A percentile compares a stretch with the other conserved stretches of the same genome.
phyloP scores from a whole-genome alignment of 257 asterid species.

The Solanum piurae region DNA sequence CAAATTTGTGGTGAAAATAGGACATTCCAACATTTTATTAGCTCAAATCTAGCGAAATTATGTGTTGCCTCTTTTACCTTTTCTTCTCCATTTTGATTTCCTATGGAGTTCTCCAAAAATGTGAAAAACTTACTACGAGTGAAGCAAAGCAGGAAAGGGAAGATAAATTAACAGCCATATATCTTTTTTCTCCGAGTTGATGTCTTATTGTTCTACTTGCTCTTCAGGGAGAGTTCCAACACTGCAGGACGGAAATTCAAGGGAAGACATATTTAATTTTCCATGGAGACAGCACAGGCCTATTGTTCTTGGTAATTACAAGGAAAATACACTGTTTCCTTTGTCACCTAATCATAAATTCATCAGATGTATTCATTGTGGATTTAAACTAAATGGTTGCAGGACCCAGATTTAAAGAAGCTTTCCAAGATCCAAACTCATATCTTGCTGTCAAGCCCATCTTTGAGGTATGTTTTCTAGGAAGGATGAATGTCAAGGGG shows the following conservation, averaged over 20 bases:
- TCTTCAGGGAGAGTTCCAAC: constrained; percentile 88
- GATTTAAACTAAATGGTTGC: constrained; percentile 10
- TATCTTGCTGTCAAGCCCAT: constrained; percentile 79
- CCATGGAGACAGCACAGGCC: constrained; percentile 88
- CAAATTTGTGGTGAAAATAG: neutral
- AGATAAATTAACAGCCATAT: neutral
- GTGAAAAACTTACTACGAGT: neutral
- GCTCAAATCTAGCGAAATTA: neutral
- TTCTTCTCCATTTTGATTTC: neutral
- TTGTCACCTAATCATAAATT: neutral
- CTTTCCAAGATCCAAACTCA: constrained; percentile 84
- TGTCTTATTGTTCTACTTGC: constrained; percentile 6
- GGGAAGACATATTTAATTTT: constrained; percentile 60
- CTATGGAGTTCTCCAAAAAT: neutral
- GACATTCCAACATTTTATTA: neutral
- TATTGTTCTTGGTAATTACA: constrained; percentile 71
- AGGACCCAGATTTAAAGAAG: constrained; percentile 97
- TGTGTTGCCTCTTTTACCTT: neutral
- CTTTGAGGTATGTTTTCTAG: constrained; percentile 55
- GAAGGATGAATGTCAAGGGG: neutral
- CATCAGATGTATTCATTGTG: neutral
- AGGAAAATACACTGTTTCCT: neutral
- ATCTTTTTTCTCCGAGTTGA: neutral
- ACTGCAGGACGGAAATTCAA: constrained; percentile 76
- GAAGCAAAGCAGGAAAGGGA: neutral